A percentile compares a stretch with the other conserved stretches of the same genome.
Conservation (phyloP, 805 yeast species). For the Candida boleticola region DNA sequence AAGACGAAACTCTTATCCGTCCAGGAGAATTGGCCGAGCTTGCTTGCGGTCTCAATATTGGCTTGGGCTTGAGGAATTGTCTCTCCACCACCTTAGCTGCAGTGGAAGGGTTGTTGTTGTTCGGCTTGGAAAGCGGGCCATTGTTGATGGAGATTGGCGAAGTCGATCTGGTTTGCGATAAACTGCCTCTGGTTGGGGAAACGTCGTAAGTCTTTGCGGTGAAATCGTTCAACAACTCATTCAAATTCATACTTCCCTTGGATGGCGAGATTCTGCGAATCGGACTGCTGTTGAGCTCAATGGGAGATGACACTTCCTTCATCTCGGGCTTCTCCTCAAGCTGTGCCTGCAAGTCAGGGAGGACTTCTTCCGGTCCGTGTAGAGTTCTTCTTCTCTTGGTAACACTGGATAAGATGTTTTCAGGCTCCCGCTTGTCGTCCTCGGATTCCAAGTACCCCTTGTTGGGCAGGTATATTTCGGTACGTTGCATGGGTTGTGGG, state of each 20-base stretch:
- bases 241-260: constrained; percentile 37
- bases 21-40: neutral
- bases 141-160: neutral
- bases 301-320: neutral
- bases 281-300: constrained; percentile 15
- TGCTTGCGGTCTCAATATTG: constrained; percentile 2
- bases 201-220: neutral
- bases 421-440: constrained; percentile 4
- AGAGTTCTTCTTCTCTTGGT: constrained; percentile 38
- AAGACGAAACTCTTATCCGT: constrained; percentile 23
- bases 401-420: constrained; percentile 4
- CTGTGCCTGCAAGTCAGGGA: neutral
- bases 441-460: neutral
- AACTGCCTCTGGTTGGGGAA: constrained; percentile 1
- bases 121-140: neutral
- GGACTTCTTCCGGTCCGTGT: constrained; percentile 40
- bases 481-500: neutral
- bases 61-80: constrained; percentile 11
- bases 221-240: constrained; percentile 23
- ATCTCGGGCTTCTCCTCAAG: neutral
- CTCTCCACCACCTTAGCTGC: constrained; percentile 7
- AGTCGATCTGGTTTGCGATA: neutral
- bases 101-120: constrained; percentile 15
- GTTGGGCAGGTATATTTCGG: constrained; percentile 2
- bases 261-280: constrained; percentile 38